These are phyloP conservation scores for Tolypocladium nubicola DNA, from an alignment of 2,329 filamentous ascomycete species.

Conservation along the genomic window DNA sequence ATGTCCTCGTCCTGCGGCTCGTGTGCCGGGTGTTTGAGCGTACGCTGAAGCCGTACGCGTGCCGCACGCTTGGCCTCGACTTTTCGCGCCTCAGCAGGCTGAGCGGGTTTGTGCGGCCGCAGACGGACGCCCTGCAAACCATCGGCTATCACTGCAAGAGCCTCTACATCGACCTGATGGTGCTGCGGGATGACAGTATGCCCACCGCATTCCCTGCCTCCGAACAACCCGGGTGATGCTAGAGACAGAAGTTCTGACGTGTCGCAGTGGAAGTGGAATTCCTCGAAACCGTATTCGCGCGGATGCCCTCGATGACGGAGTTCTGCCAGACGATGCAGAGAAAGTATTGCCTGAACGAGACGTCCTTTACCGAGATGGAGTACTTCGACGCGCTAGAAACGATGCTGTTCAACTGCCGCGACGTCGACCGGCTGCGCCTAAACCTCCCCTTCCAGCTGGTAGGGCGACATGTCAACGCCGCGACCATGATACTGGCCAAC, in stretches of 20 bases:
- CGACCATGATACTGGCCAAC: slow-evolving; percentile 41
- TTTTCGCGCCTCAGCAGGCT: slow-evolving; percentile 34
- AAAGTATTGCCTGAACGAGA: slow-evolving; percentile 36
- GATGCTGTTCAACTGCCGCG: slow-evolving; percentile 33
- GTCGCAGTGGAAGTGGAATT: slow-evolving; percentile 36
- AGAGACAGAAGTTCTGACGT: slow-evolving; percentile 3
- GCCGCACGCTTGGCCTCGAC: slow-evolving; percentile 38
- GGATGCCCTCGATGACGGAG: slow-evolving; percentile 32
- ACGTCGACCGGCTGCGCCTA: slow-evolving; percentile 34
- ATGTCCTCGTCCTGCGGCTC: slow-evolving; percentile 31
- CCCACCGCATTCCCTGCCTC: slow-evolving; percentile 6
- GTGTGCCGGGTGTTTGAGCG: slow-evolving; percentile 39
- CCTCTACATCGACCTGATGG: slow-evolving; percentile 41
- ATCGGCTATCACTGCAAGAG: slow-evolving; percentile 37
- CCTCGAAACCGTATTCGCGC: slow-evolving; percentile 33
- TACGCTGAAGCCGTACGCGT: slow-evolving; percentile 32
- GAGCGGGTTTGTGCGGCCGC: slow-evolving; percentile 20
- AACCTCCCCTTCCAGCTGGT: slow-evolving; percentile 42
- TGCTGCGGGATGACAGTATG: slow-evolving; percentile 39
- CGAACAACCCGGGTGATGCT: background rate
- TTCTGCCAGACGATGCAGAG: slow-evolving; percentile 32
- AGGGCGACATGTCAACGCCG: slow-evolving; percentile 31
- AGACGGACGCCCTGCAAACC: slow-evolving; percentile 30
- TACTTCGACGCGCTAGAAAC: slow-evolving; percentile 29
- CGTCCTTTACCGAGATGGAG: slow-evolving; percentile 38